phyloP scores from a whole-genome alignment of 2,329 filamentous ascomycete genomes.

The Canariomyces notabilis region DNA sequence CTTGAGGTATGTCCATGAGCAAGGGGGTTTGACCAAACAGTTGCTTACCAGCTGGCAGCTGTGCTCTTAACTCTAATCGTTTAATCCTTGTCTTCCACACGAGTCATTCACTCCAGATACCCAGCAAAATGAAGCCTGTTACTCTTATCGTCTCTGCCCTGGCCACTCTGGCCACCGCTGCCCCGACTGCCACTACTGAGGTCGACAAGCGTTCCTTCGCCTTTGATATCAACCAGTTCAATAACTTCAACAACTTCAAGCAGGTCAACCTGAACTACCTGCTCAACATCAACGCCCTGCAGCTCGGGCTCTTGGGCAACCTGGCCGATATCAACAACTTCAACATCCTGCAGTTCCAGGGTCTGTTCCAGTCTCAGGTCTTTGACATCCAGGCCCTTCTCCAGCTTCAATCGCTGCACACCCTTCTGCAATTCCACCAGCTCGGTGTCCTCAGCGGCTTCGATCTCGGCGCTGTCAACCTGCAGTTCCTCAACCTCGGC shows the following conservation, averaged over 20 bases:
- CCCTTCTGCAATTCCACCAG: constrained; percentile 32
- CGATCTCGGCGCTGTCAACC: constrained; percentile 25
- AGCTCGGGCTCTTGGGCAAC: constrained; percentile 39
- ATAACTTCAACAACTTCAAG: constrained; percentile 38
- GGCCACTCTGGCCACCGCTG: constrained; percentile 41
- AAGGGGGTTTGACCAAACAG: background rate
- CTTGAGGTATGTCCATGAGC: constrained; percentile 31
- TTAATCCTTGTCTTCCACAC: constrained; percentile 30
- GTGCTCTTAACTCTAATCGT: constrained; percentile 38
- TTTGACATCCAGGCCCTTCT: constrained; percentile 39
- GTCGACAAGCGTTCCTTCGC: constrained; percentile 32
- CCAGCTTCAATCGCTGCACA: constrained; percentile 39
- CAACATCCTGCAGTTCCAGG: constrained; percentile 39
- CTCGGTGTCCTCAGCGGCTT: constrained; percentile 29
- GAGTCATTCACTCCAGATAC: constrained; percentile 23
- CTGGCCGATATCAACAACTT: constrained; percentile 42
- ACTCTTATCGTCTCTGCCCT: constrained; percentile 41
- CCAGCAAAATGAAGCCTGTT: constrained; percentile 45
- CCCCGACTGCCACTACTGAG: constrained; percentile 33
- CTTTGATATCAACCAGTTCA: constrained; percentile 41
- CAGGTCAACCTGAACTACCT: constrained; percentile 40
- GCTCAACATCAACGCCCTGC: constrained; percentile 42
- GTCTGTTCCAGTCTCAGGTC: constrained; percentile 36
- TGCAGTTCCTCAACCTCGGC: constrained; percentile 27
- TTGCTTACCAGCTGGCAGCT: constrained; percentile 29